Base-by-base conservation (phyloP, 2,329 filamentous ascomycete species). In the Fusarium sublunatum region DNA sequence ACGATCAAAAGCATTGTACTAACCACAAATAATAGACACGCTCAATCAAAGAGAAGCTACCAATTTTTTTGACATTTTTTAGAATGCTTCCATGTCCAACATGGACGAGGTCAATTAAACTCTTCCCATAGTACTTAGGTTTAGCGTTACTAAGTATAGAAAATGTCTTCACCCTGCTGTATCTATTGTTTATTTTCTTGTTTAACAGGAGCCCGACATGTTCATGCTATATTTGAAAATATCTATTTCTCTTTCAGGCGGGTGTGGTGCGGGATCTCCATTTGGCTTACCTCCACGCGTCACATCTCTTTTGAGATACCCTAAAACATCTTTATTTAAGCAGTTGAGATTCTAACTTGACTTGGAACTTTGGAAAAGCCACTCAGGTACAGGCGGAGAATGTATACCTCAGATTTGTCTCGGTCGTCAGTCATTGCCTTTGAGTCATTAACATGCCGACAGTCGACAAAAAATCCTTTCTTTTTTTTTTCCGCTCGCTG, bases 41-140 rank as follows among this genome's bases (percentile, higher is more conserved):
- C 53, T 59, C 45, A 58, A 59, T 59, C 53, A 58, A 59, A 53
- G 53, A 59, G 56, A 59, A 53, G 56, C 56, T 59, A 59, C 56
- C 45, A 59, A 52, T 58, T 58, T 58, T 58, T 39, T n/a, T 6
- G n/a, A 13, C 8, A 11, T 34, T 34, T 34, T 34, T n/a, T n/a
- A n/a, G n/a, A n/a, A n/a, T n/a, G n/a, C n/a, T n/a, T n/a, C n/a
- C n/a, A n/a, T n/a, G 12, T 5, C 7, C 26, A 28, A 28, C 9
- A 28, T 28, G 19, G 19, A 19, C 3, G 19, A 19, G 19, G 19
- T 19, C 19, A 19, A 19, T 19, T 19, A 19, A 19, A 3, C 19
- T 19, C 19, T 19, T 19, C 19, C 19, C 3, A 3, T 19, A 19
- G 19, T 19, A n/a, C n/a, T n/a, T n/a, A 19, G 19, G 19, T 19